A percentile compares a stretch with the other conserved stretches of the same genome.
phyloP scores from a whole-genome alignment of 225 moss, liverwort and hornwort species.

The Sphagnum tenellum region DNA sequence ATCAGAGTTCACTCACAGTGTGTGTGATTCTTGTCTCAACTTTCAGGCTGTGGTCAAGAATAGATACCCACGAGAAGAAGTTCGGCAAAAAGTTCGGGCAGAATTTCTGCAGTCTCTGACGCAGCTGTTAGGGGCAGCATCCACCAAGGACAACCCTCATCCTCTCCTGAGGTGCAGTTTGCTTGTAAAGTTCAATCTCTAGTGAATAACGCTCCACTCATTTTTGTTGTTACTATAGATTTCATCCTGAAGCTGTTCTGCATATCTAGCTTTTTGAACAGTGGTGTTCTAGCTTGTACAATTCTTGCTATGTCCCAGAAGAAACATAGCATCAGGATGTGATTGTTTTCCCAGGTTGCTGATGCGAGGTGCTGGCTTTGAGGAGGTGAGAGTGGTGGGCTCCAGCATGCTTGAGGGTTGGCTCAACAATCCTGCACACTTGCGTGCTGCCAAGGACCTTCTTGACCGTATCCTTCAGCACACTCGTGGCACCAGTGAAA shows the following conservation, averaged over 20 bases:
- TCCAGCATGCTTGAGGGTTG: conserved; percentile 98
- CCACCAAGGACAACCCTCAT: conserved; percentile 94
- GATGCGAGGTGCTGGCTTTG: conserved; percentile 99
- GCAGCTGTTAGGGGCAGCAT: conserved; percentile 77
- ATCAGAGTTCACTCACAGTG: no score
- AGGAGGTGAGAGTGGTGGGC: conserved; percentile 96
- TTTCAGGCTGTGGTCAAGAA: conserved; percentile 53
- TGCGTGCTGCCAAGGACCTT: conserved; percentile 83
- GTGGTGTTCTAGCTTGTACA: neutral
- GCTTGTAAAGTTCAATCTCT: no score
- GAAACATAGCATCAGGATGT: conserved; percentile 1
- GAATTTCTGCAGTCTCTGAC: conserved; percentile 81
- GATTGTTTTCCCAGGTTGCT: conserved; percentile 48
- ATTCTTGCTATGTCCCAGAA: neutral
- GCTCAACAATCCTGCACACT: conserved; percentile 91
- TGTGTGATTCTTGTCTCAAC: neutral
- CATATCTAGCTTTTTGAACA: neutral
- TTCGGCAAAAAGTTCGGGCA: conserved; percentile 69
- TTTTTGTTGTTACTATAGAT: no score
- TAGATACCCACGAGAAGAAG: conserved; percentile 75
- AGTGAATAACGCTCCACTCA: no score
- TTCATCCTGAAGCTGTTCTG: no score
- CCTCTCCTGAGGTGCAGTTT: conserved; percentile 69
- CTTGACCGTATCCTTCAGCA: conserved; percentile 92
- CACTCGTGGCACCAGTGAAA: conserved; percentile 90